A percentile compares a stretch with the other conserved stretches of the same genome.
Conservation (phyloP, 73 alveolate genomes). For the Paramecium biaurelia region DNA sequence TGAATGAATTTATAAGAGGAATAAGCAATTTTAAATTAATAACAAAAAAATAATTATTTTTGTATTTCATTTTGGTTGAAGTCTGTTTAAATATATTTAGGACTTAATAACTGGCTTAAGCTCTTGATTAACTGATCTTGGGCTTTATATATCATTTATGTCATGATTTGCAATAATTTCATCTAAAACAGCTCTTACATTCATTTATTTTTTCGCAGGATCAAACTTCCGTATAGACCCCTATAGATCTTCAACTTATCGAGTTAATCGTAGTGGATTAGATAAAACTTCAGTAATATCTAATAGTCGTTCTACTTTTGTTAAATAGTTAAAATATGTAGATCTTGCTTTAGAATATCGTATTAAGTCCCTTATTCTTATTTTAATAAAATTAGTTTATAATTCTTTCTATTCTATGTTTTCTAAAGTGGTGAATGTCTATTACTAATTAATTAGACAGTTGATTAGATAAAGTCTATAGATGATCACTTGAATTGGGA, state of each 20-base stretch:
- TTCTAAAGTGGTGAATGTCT: not conserved
- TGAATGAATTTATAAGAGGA: not conserved
- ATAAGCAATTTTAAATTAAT: not conserved
- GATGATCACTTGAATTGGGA: not conserved
- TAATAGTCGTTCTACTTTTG: not conserved
- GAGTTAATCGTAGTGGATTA: not conserved
- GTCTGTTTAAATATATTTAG: not conserved
- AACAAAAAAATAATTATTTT: not conserved
- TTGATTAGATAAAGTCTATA: not conserved
- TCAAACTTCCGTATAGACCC: not conserved
- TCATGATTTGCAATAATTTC: not conserved
- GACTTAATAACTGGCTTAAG: not conserved
- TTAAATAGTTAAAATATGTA: not conserved
- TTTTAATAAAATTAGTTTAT: not conserved
- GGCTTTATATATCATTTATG: not conserved
- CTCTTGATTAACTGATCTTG: not conserved
- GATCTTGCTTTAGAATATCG: not conserved
- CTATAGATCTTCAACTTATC: not conserved
- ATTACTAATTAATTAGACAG: not conserved
- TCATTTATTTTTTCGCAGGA: not conserved
- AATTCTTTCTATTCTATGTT: not conserved
- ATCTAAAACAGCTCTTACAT: not conserved
- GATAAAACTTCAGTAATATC: not conserved
- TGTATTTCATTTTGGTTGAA: not conserved
- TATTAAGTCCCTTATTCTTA: not conserved